Conservation (phyloP, 192 early-diverging fungal genomes). For the Linnemannia elongata region DNA sequence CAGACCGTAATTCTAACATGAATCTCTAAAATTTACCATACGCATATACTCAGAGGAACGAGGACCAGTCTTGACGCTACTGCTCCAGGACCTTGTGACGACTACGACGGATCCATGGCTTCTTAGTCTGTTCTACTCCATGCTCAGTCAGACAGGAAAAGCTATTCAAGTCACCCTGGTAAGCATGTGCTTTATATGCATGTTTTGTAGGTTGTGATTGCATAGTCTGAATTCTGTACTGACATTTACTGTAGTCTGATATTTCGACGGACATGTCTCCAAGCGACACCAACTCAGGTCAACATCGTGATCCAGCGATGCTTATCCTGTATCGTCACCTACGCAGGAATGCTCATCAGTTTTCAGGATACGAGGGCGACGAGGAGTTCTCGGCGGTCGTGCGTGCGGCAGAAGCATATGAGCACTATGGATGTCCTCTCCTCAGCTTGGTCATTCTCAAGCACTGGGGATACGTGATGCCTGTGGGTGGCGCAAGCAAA, state of each 20-base stretch:
- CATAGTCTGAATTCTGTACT: neutral
- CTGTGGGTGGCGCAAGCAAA: conserved; percentile 21
- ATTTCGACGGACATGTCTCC: neutral
- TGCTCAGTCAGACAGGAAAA: conserved; percentile 68
- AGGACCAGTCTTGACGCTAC: conserved; percentile 37
- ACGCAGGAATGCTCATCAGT: conserved; percentile 64
- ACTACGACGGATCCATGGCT: conserved; percentile 48
- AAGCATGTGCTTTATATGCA: neutral
- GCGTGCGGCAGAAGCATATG: conserved; percentile 75
- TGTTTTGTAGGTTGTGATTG: neutral
- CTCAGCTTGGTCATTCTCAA: conserved; percentile 81
- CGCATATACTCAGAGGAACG: conserved; percentile 29
- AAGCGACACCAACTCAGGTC: neutral
- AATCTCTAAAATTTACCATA: neutral
- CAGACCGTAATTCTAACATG: neutral
- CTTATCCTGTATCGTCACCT: conserved; percentile 80
- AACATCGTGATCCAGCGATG: conserved; percentile 73
- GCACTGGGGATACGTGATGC: conserved; percentile 60
- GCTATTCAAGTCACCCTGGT: conserved; percentile 75
- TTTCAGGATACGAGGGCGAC: conserved; percentile 58
- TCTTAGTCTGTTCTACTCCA: conserved; percentile 40
- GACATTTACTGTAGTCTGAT: conserved; percentile 13
- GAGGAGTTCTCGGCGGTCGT: conserved; percentile 77
- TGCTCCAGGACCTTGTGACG: conserved; percentile 29
- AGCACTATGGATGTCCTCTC: conserved; percentile 82